A percentile compares a stretch with the other conserved stretches of the same genome.
phyloP scores from a whole-genome alignment of 805 yeast genomes.

The Metschnikowia lachancei region DNA sequence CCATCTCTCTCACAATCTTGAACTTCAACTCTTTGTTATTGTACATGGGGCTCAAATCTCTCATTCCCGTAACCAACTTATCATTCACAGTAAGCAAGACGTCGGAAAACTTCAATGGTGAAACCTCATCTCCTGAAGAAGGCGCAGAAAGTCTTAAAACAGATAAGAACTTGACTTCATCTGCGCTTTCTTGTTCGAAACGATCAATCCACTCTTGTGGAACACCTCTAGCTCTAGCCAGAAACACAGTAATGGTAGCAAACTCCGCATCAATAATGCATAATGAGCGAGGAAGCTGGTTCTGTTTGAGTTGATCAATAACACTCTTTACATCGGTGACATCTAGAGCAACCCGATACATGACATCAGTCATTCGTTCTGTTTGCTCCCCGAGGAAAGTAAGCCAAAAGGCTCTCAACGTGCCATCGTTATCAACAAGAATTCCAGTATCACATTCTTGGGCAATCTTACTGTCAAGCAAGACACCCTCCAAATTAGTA shows the following conservation, averaged over 20 bases:
- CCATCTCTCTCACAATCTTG: slow-evolving; percentile 68
- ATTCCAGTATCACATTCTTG: slow-evolving; percentile 79
- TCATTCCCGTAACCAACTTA: slow-evolving; percentile 57
- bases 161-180: slow-evolving; percentile 68
- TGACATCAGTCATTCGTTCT: slow-evolving; percentile 51
- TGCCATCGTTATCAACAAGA: slow-evolving; percentile 72
- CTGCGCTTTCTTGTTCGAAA: slow-evolving; percentile 60
- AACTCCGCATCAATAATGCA: slow-evolving; percentile 80
- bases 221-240: slow-evolving; percentile 84
- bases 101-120: slow-evolving; percentile 62
- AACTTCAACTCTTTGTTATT: slow-evolving; percentile 47
- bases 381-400: slow-evolving; percentile 76
- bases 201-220: slow-evolving; percentile 75
- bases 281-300: slow-evolving; percentile 47
- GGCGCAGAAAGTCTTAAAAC: slow-evolving; percentile 67
- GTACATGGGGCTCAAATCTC: slow-evolving; percentile 59
- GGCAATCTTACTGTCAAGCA: slow-evolving; percentile 69
- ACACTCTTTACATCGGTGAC: slow-evolving; percentile 61
- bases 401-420: slow-evolving; percentile 81
- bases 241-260: slow-evolving; percentile 60
- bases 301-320: slow-evolving; percentile 51
- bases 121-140: slow-evolving; percentile 24
- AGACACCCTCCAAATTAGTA: slow-evolving; percentile 72
- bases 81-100: slow-evolving; percentile 70
- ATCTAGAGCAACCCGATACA: slow-evolving; percentile 74